phyloP scores from a whole-genome alignment of 148 eudicot genomes.

The Spergularia bocconei region DNA sequence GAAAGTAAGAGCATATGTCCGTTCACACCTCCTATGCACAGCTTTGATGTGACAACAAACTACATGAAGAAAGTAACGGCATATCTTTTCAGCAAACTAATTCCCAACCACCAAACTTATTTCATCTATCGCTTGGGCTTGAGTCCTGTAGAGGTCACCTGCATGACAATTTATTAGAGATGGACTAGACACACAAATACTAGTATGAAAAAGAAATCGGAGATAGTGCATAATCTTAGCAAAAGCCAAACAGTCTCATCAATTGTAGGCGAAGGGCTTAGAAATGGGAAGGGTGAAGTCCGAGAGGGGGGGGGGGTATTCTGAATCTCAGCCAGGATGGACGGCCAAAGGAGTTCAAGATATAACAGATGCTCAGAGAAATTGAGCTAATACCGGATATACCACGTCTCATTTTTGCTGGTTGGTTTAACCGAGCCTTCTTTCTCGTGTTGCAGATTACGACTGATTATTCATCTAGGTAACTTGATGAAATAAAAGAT shows the following conservation, averaged over 20 bases:
- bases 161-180: not conserved
- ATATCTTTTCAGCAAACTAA: not conserved
- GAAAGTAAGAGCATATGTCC: not conserved
- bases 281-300: not conserved
- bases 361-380: not conserved
- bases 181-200: not conserved
- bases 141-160: not conserved
- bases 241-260: not conserved
- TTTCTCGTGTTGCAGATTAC: no score
- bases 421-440: no score
- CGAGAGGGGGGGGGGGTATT: not conserved
- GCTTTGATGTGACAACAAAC: not conserved
- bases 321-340: not conserved
- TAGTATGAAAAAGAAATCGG: not conserved
- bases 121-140: not conserved
- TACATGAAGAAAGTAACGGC: not conserved
- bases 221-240: not conserved
- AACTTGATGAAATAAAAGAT: no score
- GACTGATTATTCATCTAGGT: no score
- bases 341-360: not conserved
- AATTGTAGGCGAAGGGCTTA: not conserved
- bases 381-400: no score
- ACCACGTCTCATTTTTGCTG: no score
- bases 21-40: not conserved
- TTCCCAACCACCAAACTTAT: not conserved